Evolutionary conservation across 495 filamentous ascomycete species (phyloP), one percentile per base, ranked within the genome.

Genomic region (Hypoxylon fuscum): DNA sequence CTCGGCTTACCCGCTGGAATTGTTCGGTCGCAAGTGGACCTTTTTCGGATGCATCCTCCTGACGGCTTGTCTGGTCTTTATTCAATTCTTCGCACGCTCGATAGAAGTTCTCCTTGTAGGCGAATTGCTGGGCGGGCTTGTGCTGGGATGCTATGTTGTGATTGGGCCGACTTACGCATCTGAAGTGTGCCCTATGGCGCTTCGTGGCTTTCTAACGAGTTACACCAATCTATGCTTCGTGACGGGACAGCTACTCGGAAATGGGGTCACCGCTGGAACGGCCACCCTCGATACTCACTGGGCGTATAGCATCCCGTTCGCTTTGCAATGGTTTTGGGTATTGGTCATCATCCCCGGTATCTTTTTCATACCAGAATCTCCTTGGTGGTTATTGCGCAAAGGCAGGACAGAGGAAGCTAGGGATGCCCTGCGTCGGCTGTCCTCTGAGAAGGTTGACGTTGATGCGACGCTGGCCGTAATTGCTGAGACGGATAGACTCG

Each of bases 151-250:
- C 42, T 83, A 78, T 66, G 82, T 79, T 5, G 75, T 77, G 14
- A 79, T 87, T 11, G 84, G 83, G 2, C 82, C 83, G 0, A 83
- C 85, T 11, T 89, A 89, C 62, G 82, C 85, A 2, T 85, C 83
- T 4, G 87, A 89, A 68, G 81, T 88, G 18, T 83, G 79, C 49
- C 86, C 86, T 0, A 76, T 84, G 54, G 79, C 79, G 12, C 77
- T 88, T 17, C 80, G 86, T 3, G 78, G 80, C 1, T 81, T 78
- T 53, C 71, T 87, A 5, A 87, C 86, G 11, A 77, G 76, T 35
- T 87, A 82, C 56, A 84, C 87, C 38, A 88, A 88, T 61, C 73
- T 89, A 40, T 89, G 85, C 74, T 90, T 85, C 78, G 85, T 85
- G 34, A 87, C 88, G 5, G 87, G 86, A 2, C 85, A 88, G 48